A percentile compares a stretch with the other conserved stretches of the same genome.
Conservation (phyloP, 805 yeast species). For the Saccharomycopsis fibuligera region DNA sequence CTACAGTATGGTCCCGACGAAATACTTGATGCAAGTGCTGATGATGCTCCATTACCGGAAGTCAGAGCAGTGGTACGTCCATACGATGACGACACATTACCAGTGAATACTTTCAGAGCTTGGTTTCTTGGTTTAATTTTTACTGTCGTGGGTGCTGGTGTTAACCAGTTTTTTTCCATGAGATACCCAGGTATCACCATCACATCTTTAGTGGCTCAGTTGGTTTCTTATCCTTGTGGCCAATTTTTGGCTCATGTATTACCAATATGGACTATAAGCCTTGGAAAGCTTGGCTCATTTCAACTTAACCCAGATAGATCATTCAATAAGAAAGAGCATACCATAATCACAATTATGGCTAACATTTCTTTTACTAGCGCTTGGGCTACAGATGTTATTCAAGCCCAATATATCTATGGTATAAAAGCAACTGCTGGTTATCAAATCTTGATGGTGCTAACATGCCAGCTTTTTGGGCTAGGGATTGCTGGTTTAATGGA, state of each 20-base stretch:
- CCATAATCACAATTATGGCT: slow-evolving; percentile 45
- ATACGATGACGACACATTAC: slow-evolving; percentile 39
- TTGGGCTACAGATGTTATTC: no score
- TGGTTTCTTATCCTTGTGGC: slow-evolving; percentile 41
- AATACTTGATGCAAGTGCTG: no score
- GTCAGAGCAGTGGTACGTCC: slow-evolving; percentile 56
- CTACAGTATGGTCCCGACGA: no score
- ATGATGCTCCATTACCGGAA: slow-evolving; percentile 57
- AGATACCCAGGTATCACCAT: slow-evolving; percentile 44
- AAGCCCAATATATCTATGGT: no score
- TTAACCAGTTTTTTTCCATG: slow-evolving; percentile 50
- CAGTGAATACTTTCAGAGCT: slow-evolving; percentile 42
- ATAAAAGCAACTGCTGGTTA: no score
- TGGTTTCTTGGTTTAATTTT: slow-evolving; percentile 34
- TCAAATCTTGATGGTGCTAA: slow-evolving; percentile 43
- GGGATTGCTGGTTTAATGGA: slow-evolving; percentile 61
- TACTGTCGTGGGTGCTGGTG: slow-evolving; percentile 46
- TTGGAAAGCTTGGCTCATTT: slow-evolving; percentile 31
- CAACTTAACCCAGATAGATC: slow-evolving; percentile 52
- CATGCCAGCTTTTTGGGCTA: slow-evolving; percentile 58
- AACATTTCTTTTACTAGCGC: slow-evolving; percentile 32
- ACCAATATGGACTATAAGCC: slow-evolving; percentile 38
- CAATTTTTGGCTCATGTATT: slow-evolving; percentile 32
- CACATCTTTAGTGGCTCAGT: slow-evolving; percentile 36
- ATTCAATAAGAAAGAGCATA: slow-evolving; percentile 58